Percentiles rank a stretch among this genome's conserved stretches.
phyloP scores from a whole-genome alignment of 2,329 filamentous ascomycete genomes.

The Xylogone sp. region DNA sequence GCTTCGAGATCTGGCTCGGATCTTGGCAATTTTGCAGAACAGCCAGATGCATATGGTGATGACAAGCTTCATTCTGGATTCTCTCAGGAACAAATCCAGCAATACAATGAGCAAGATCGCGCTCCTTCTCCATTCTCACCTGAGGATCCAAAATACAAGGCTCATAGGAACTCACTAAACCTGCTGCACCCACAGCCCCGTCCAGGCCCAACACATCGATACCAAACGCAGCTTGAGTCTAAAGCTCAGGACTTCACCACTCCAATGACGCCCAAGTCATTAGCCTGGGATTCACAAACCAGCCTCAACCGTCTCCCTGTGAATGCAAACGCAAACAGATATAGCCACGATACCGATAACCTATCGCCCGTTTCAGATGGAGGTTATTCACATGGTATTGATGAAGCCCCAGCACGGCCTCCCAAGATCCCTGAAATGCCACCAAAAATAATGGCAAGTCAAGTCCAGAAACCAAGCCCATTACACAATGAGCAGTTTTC shows the following conservation, averaged over 20 bases:
- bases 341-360: constrained; percentile 26
- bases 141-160: constrained; percentile 76
- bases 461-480: constrained; percentile 51
- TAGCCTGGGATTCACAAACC: constrained; percentile 60
- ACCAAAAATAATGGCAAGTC: constrained; percentile 43
- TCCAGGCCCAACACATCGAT: constrained; percentile 68
- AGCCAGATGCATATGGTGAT: constrained; percentile 50
- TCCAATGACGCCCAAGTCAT: constrained; percentile 55
- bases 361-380: constrained; percentile 27
- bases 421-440: constrained; percentile 54
- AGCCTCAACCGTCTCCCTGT: constrained; percentile 49
- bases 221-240: constrained; percentile 69
- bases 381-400: constrained; percentile 20
- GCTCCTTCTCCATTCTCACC: constrained; percentile 24
- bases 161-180: constrained; percentile 76
- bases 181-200: constrained; percentile 77
- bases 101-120: constrained; percentile 19
- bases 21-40: constrained; percentile 59
- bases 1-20: constrained; percentile 78
- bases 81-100: constrained; percentile 43
- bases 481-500: constrained; percentile 48
- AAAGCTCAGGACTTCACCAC: constrained; percentile 63
- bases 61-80: constrained; percentile 59
- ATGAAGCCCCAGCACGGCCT: constrained; percentile 48
- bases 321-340: constrained; percentile 52